Evolutionary conservation across 768 basidiomycete genomes (phyloP).

Genomic region (Coprinellus micaceus): DNA sequence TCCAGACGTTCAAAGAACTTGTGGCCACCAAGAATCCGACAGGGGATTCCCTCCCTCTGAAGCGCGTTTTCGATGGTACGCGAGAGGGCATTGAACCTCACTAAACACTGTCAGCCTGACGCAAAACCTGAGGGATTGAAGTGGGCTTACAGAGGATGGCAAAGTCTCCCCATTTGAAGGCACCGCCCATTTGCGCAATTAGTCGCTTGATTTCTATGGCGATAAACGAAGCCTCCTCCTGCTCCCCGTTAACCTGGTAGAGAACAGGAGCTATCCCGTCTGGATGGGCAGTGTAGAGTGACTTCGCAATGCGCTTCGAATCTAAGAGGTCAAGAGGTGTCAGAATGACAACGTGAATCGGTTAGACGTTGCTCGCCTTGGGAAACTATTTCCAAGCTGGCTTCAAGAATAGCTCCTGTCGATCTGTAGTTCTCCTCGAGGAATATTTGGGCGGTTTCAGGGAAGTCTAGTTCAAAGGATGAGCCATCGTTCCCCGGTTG

Average conservation of each 20-base stretch:
- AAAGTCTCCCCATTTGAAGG: constrained; percentile 71
- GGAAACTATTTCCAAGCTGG: constrained; percentile 73
- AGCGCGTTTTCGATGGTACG: constrained; percentile 71
- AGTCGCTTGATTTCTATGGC: constrained; percentile 75
- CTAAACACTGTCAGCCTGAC: constrained; percentile 33
- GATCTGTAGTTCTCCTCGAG: constrained; percentile 88
- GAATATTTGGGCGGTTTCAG: constrained; percentile 60
- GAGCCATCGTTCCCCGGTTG: neutral
- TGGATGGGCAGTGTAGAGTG: constrained; percentile 65
- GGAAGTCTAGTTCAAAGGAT: constrained; percentile 50
- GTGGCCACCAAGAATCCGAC: constrained; percentile 71
- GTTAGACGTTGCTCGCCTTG: constrained; percentile 72
- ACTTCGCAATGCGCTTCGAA: constrained; percentile 69
- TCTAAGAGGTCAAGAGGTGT: constrained; percentile 40
- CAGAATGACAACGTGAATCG: neutral
- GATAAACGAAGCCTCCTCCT: constrained; percentile 67
- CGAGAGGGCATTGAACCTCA: constrained; percentile 79
- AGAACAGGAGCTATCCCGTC: constrained; percentile 59
- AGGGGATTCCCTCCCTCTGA: constrained; percentile 77
- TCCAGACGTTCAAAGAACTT: constrained; percentile 86
- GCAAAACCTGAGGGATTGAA: neutral
- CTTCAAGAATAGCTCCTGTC: constrained; percentile 67
- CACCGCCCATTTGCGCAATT: constrained; percentile 70
- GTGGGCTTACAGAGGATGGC: constrained; percentile 67
- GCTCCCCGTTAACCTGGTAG: constrained; percentile 47